Percentiles rank a stretch among this genome's conserved stretches.
These are phyloP conservation scores for Achaetomiella virescens DNA, from an alignment of 495 filamentous ascomycete genomes.

Conservation along the genomic window DNA sequence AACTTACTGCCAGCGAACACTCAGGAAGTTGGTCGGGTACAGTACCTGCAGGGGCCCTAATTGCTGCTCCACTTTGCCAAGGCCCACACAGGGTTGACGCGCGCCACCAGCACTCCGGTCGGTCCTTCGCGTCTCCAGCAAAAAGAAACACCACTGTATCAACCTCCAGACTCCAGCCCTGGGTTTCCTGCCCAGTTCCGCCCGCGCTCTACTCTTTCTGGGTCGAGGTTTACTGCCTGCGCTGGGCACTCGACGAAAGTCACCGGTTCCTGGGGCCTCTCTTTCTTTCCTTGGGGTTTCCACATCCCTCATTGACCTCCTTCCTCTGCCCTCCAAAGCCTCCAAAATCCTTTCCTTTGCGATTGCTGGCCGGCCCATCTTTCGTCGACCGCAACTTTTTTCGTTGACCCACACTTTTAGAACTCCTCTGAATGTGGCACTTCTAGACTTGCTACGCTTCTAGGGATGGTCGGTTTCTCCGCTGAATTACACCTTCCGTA, in stretches of 20 bases:
- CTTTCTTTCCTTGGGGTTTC: no score
- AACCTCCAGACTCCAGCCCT: neutral
- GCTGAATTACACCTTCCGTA: neutral
- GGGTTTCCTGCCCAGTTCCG: neutral
- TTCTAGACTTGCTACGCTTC: neutral
- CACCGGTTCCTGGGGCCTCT: no score
- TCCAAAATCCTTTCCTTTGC: no score
- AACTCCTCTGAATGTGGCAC: neutral
- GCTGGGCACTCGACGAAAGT: no score
- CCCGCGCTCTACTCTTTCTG: neutral
- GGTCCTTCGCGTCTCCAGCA: slow-evolving; percentile 14
- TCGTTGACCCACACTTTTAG: neutral
- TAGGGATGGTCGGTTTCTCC: neutral
- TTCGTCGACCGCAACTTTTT: neutral
- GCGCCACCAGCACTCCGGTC: neutral
- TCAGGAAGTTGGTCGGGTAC: no score
- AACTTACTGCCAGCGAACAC: no score
- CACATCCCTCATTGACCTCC: no score
- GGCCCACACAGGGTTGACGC: slow-evolving; percentile 12
- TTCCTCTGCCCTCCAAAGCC: no score
- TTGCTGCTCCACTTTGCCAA: slow-evolving; percentile 2
- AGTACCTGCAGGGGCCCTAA: slow-evolving; percentile 10
- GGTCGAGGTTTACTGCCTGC: no score
- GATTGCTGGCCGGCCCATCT: no score
- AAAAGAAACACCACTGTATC: no score